Percentiles rank a stretch among this genome's conserved stretches.
These are phyloP conservation scores for Aspergillus brasiliensis DNA, from an alignment of 2,329 filamentous ascomycete species.

Conservation along the genomic window DNA sequence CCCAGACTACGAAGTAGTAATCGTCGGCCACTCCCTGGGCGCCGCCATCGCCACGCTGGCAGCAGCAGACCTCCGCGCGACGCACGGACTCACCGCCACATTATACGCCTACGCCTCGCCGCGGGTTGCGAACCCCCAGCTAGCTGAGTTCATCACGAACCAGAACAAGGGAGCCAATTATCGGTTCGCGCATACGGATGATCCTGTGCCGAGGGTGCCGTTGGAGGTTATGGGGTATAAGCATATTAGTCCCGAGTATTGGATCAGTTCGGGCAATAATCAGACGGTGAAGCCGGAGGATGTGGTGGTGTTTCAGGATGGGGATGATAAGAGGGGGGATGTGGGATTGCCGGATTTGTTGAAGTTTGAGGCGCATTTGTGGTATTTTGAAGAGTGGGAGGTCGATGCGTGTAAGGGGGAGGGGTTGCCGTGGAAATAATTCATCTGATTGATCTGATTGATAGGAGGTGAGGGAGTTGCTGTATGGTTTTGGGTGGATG, in stretches of 20 bases:
- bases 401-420: conserved; percentile 21
- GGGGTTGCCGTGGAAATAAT: not conserved
- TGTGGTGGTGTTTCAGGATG: conserved; percentile 25
- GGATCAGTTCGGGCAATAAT: conserved; percentile 46
- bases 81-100: conserved; percentile 51
- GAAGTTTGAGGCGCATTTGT: conserved; percentile 25
- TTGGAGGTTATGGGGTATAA: conserved; percentile 62
- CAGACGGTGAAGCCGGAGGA: conserved; percentile 22
- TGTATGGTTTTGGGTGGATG: too few species aligned
- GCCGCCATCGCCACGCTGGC: conserved; percentile 65
- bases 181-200: conserved; percentile 67
- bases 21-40: conserved; percentile 68
- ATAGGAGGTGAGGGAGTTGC: too few species aligned
- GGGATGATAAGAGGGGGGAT: conserved; percentile 28
- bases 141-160: conserved; percentile 57
- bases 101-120: conserved; percentile 70
- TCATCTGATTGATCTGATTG: not conserved
- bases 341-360: conserved; percentile 21
- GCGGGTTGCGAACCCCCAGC: conserved; percentile 61
- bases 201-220: conserved; percentile 70
- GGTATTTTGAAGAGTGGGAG: conserved; percentile 26
- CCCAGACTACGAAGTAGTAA: conserved; percentile 44
- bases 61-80: conserved; percentile 56
- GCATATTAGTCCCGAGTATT: conserved; percentile 72
- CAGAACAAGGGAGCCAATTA: conserved; percentile 58